Percentiles rank a stretch among this genome's conserved stretches.
These are phyloP conservation scores for Coemansia sp. DNA, from an alignment of 192 early-diverging fungal genomes.

Conservation along the genomic window DNA sequence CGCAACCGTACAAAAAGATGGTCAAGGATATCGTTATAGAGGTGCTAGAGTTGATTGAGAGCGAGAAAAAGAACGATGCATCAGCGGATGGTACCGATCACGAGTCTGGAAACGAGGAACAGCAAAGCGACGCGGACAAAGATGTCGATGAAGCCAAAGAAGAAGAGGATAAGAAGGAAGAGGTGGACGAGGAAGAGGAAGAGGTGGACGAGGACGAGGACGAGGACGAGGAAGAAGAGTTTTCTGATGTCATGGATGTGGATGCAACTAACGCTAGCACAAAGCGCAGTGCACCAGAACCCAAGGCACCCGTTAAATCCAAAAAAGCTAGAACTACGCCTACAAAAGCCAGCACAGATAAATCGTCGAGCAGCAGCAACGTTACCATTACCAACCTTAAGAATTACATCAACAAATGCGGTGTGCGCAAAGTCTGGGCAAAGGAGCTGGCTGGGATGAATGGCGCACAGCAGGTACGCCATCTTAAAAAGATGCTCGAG, in stretches of 20 bases:
- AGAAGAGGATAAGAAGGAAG: not conserved
- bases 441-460: constrained; percentile 50
- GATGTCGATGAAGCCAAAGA: constrained; percentile 2
- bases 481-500: constrained; percentile 40
- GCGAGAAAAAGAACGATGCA: not conserved
- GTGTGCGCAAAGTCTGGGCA: constrained; percentile 48
- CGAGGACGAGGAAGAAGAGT: constrained; percentile 3
- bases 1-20: constrained; percentile 25
- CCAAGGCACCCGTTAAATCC: not conserved
- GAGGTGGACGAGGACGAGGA: constrained; percentile 1
- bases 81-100: too few species aligned
- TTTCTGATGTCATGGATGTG: constrained; percentile 15
- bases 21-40: constrained; percentile 18
- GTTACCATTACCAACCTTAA: constrained; percentile 38
- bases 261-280: not conserved
- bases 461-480: constrained; percentile 41
- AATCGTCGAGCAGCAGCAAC: constrained; percentile 10
- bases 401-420: constrained; percentile 45
- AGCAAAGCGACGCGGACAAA: not conserved
- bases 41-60: constrained; percentile 5
- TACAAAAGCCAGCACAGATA: not conserved
- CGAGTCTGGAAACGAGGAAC: not conserved
- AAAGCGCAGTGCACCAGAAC: constrained; percentile 8
- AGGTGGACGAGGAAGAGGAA: not conserved
- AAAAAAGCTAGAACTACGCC: constrained; percentile 6